Percentiles rank a stretch among this genome's conserved stretches.
Evolutionary conservation across 2,329 filamentous ascomycete species (phyloP).

Genomic region (Raffaelea ambrosiae): DNA sequence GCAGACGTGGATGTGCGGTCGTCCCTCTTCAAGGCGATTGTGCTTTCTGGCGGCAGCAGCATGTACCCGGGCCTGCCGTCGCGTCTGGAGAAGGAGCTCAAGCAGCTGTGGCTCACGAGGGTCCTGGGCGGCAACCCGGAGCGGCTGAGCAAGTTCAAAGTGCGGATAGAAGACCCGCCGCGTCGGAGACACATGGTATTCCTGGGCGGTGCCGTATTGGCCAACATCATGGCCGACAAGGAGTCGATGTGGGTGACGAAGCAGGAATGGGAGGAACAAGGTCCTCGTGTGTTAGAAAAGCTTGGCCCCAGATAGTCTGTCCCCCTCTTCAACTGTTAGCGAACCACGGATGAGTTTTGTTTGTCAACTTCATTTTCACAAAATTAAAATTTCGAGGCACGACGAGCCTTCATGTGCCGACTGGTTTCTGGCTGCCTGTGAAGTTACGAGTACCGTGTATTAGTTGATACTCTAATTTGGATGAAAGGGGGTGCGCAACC

Average conservation of each 20-base stretch:
- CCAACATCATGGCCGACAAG: slow-evolving; percentile 98
- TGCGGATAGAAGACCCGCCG: slow-evolving; percentile 95
- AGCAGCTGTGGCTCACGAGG: slow-evolving; percentile 94
- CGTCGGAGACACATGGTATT: slow-evolving; percentile 98
- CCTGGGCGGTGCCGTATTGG: slow-evolving; percentile 88
- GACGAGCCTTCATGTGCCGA: too few relatives aligned
- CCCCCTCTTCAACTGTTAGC: too few relatives aligned
- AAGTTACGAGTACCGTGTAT: too few relatives aligned
- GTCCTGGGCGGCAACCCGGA: slow-evolving; percentile 89
- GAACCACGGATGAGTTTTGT: too few relatives aligned
- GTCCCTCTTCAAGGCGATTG: slow-evolving; percentile 93
- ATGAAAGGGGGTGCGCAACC: too few relatives aligned
- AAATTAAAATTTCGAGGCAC: too few relatives aligned
- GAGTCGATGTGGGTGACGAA: slow-evolving; percentile 99
- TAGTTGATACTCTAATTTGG: too few relatives aligned
- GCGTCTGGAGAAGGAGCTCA: slow-evolving; percentile 93
- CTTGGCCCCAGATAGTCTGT: slow-evolving; percentile 59
- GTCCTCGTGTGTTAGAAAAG: slow-evolving; percentile 77
- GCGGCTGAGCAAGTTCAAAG: slow-evolving; percentile 96
- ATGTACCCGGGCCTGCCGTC: slow-evolving; percentile 98
- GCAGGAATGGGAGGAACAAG: slow-evolving; percentile 94
- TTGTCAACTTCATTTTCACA: too few relatives aligned
- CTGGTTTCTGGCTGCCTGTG: too few relatives aligned
- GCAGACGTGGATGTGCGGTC: slow-evolving; percentile 92
- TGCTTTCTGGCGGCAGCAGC: slow-evolving; percentile 91